Conservation (phyloP, 331 rosid species). For the Quercus tomentella region DNA sequence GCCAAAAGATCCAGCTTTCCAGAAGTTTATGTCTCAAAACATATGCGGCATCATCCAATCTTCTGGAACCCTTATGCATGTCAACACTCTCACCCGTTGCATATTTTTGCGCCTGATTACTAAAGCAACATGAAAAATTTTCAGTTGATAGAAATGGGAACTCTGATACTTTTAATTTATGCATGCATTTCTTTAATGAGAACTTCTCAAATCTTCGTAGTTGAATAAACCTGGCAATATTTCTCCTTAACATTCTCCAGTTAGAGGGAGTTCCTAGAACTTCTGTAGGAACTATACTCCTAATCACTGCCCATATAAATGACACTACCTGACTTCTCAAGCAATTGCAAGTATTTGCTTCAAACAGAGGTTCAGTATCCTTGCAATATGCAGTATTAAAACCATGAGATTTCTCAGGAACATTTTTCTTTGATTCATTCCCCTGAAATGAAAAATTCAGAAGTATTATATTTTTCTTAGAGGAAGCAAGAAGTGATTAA, state of each 20-base stretch:
- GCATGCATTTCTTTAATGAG: constrained; percentile 65
- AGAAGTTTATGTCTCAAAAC: constrained; percentile 51
- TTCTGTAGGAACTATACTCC: constrained; percentile 71
- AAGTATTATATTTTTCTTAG: neutral
- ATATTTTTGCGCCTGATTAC: constrained; percentile 19
- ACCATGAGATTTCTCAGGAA: constrained; percentile 24
- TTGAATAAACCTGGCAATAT: constrained; percentile 66
- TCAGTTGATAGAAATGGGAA: constrained; percentile 59
- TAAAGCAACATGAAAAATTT: constrained; percentile 32
- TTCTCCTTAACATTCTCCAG: constrained; percentile 75
- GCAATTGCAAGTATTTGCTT: constrained; percentile 49
- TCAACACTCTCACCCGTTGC: constrained; percentile 17
- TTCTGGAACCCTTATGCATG: constrained; percentile 17
- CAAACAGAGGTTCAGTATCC: constrained; percentile 28
- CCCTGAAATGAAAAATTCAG: constrained; percentile 25
- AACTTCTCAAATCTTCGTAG: constrained; percentile 72
- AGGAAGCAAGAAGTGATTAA: neutral
- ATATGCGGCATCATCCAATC: constrained; percentile 36
- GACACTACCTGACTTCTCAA: constrained; percentile 80
- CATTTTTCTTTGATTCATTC: constrained; percentile 19
- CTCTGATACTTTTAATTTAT: constrained; percentile 50
- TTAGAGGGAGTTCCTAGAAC: constrained; percentile 66
- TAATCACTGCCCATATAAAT: constrained; percentile 87
- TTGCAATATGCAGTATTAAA: constrained; percentile 13
- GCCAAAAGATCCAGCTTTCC: constrained; percentile 86